Evolutionary conservation across 1,139 yeast genomes (phyloP), one percentile per base, ranked within the genome.

Genomic region (Nakaseomyces delphensis): DNA sequence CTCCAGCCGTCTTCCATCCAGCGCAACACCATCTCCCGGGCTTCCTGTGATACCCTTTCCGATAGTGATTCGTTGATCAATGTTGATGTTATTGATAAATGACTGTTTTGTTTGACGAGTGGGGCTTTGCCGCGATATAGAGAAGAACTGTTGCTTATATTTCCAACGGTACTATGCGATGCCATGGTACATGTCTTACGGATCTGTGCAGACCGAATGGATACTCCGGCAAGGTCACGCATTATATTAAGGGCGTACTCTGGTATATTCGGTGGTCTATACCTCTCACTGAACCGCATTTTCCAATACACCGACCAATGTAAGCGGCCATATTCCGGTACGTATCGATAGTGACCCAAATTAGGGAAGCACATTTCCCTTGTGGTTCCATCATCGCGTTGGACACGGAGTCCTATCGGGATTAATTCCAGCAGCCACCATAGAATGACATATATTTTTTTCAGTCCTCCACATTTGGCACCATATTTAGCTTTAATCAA

Each of bases 231-330:
- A 19, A 56, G 49, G 10, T 57, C 52, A 7, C 47, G 39, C 6
- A 57, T 41, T n/a, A 64, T 32, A 3, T 52, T 48, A 24, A 46
- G 38, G 3, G 55, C 57, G 45, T 64, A 65, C 3, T 43, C 37
- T 0, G 76, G 74, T n/a, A 77, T 43, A 49, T 75, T 74, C 0
- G 42, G 42, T 0, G 79, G 79, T 2, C 57, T 43, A 48, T 75
- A 74, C 48, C 70, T 74, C 29, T 55, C 44, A 41, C 70, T 64
- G 48, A 62, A 68, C 47, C 68, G 74, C 44, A 73, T 54, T 47
- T 79, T 64, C 74, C 78, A 78, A 47, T 66, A 67, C 0, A 77
- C 69, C 41, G 83, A 77, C 84, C 85, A 79, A 55, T 79, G 85
- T 24, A 77, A 48, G 11, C 57, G 59, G 14, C 75, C 72, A 44